Base-by-base conservation (phyloP, 2,329 filamentous ascomycete species). In the Zymoseptoria ardabiliae region DNA sequence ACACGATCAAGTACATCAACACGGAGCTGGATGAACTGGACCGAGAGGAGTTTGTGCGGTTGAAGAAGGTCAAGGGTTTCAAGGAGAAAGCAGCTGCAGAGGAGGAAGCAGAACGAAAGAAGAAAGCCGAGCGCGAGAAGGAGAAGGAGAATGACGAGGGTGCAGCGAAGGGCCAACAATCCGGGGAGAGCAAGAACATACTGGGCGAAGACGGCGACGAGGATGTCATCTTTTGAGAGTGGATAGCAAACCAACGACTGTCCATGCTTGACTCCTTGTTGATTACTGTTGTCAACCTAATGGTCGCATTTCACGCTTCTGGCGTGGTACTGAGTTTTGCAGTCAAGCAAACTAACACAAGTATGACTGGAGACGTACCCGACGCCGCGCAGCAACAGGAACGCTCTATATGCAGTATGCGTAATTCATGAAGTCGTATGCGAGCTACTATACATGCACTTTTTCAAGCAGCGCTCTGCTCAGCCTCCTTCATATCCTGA, bases 1-100 rank as follows among this genome's bases (percentile, higher is more conserved):
- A 97, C 72, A 99, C 94, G n/a, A 99, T 99, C 80, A 97, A 96
- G 78, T 99, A 97, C 72, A 97, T 97, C 82, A 97, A 97, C 78
- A 96, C 93, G 0, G 94, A 99, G 74, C 84, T 99, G 17, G 94
- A 99, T 72, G 94, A 99, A 77, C 81, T 99, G 55, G 95, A 97
- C 76, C 85, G 94, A 80, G 94, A 97, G 74, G 94, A 99, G 74
- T 99, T 99, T 75, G 99, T 97, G 77, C 83, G 94, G 66, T 77
- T 99, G 72, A 99, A 99, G 79, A 99, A 99, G 81, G 82, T 94
- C 72, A 88, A 88, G 71, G 85, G 85, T 25, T 89, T 87, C 73
- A 87, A 86, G 71, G 82, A 84, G 65, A 73, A 79, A 60, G 78
- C 78, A 41, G 75, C 75, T 49, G 76, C 76, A 7, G 76, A 71